Evolutionary conservation across 2,329 filamentous ascomycete genomes (phyloP).

Genomic region (Ceratocystiopsis brevicomis): DNA sequence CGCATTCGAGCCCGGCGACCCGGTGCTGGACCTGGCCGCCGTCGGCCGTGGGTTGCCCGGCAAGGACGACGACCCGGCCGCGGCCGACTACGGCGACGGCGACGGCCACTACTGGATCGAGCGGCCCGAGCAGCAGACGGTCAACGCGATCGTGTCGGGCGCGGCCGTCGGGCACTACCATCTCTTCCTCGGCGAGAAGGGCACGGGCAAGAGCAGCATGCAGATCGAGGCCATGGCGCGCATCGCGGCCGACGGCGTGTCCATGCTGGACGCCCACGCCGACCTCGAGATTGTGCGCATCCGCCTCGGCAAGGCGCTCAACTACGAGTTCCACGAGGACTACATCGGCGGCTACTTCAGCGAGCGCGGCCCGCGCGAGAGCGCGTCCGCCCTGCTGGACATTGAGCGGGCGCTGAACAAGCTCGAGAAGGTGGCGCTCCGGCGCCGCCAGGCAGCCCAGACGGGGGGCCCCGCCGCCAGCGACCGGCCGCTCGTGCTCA

Average conservation of each 20-base stretch:
- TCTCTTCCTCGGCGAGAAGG: conserved; percentile 84
- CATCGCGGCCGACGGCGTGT: conserved; percentile 69
- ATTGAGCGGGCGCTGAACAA: conserved; percentile 97
- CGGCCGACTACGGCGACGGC: neutral
- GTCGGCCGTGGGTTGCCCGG: conserved; percentile 32
- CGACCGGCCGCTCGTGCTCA: conserved; percentile 54
- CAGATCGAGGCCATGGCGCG: conserved; percentile 87
- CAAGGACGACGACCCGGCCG: neutral
- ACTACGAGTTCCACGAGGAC: conserved; percentile 95
- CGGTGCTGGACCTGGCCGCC: conserved; percentile 64
- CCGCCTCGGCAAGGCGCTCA: conserved; percentile 75
- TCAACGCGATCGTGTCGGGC: conserved; percentile 71
- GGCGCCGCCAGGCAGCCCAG: conserved; percentile 38
- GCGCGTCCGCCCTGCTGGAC: conserved; percentile 65
- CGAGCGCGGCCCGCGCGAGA: conserved; percentile 79
- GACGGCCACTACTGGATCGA: conserved; percentile 55
- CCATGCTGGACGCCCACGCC: conserved; percentile 92
- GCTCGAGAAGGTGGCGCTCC: conserved; percentile 81
- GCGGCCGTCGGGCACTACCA: conserved; percentile 65
- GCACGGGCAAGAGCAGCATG: conserved; percentile 94
- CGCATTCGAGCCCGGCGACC: conserved; percentile 83
- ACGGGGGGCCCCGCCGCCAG: no score
- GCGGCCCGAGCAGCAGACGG: conserved; percentile 60
- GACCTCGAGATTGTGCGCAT: conserved; percentile 92
- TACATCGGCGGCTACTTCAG: conserved; percentile 94